Base-by-base conservation (phyloP, 495 filamentous ascomycete genomes). In the Aspergillus nanangensis region DNA sequence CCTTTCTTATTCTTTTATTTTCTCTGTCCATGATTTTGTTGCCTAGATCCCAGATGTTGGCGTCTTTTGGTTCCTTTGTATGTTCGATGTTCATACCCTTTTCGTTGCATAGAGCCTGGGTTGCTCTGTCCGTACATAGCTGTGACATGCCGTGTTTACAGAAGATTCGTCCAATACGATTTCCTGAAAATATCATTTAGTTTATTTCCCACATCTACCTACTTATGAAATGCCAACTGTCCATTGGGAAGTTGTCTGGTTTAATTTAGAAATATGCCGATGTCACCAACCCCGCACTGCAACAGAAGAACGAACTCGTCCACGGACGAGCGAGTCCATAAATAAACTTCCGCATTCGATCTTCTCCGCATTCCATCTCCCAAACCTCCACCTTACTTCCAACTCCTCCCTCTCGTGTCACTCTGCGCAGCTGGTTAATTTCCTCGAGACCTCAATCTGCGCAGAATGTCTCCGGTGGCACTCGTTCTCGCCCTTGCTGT, bases 401-500 rank as follows among this genome's bases (percentile, higher is more conserved):
- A 27, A 38, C 29, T 23, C 13, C 19, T 15, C 31, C 24, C 24
- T 17, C 8, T 14, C 14, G 49, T 48, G 55, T 41, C 37, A 15
- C 36, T 44, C 36, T 45, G 25, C 22, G n/a, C n/a, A n/a, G n/a
- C n/a, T n/a, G n/a, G n/a, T n/a, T n/a, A n/a, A n/a, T n/a, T n/a
- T n/a, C n/a, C n/a, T n/a, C n/a, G n/a, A n/a, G n/a, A n/a, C n/a
- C n/a, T n/a, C n/a, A n/a, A n/a, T n/a, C n/a, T n/a, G n/a, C n/a
- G n/a, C n/a, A n/a, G n/a, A n/a, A n/a, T 35, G 19, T 18, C 41
- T 33, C 46, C 61, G 11, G 31, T 63, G 4, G 37, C 63, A 13
- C 45, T 65, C 19, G 52, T 56, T 15, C 37, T 65, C 17, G 57
- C 58, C 1, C 33, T 69, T 36, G 51, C 51, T 36, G 32, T 58